These are phyloP conservation scores for Salix purpurea DNA, from an alignment of 345 rosid species.

Conservation along the genomic window DNA sequence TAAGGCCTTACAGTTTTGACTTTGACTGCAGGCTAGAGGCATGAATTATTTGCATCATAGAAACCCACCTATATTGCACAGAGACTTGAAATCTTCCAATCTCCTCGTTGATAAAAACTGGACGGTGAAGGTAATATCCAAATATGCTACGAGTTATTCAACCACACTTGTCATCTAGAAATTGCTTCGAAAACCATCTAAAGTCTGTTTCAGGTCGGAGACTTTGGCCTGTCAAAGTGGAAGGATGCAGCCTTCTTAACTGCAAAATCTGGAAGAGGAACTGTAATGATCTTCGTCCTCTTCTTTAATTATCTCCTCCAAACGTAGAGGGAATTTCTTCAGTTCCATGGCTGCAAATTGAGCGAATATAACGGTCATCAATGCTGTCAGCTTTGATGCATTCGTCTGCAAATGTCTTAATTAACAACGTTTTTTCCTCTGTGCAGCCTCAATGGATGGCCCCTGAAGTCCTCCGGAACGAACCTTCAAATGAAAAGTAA, in stretches of 20 bases:
- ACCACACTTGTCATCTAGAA: not conserved
- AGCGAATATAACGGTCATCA: not conserved
- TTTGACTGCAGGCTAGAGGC: constrained; percentile 70
- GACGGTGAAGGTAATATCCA: constrained; percentile 67
- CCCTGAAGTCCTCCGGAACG: constrained; percentile 84
- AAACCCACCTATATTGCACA: constrained; percentile 81
- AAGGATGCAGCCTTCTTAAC: constrained; percentile 73
- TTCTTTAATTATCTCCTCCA: not conserved
- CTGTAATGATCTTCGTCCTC: constrained; percentile 35
- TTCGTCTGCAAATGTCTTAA: not conserved
- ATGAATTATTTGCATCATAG: constrained; percentile 91
- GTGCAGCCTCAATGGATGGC: constrained; percentile 99
- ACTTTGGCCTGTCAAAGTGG: constrained; percentile 86
- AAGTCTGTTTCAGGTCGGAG: constrained; percentile 58
- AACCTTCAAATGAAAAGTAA: constrained; percentile 89
- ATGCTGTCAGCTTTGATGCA: not conserved
- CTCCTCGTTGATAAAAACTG: constrained; percentile 83
- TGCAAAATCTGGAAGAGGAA: constrained; percentile 80
- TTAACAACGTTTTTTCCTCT: not conserved
- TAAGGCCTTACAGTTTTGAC: not conserved
- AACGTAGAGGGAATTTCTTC: not conserved
- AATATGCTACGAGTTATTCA: not conserved
- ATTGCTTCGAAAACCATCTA: constrained; percentile 2
- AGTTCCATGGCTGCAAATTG: not conserved
- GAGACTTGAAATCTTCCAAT: constrained; percentile 89